Evolutionary conservation across 139 green algal genomes (phyloP).

Genomic region (Chlorella sp.): DNA sequence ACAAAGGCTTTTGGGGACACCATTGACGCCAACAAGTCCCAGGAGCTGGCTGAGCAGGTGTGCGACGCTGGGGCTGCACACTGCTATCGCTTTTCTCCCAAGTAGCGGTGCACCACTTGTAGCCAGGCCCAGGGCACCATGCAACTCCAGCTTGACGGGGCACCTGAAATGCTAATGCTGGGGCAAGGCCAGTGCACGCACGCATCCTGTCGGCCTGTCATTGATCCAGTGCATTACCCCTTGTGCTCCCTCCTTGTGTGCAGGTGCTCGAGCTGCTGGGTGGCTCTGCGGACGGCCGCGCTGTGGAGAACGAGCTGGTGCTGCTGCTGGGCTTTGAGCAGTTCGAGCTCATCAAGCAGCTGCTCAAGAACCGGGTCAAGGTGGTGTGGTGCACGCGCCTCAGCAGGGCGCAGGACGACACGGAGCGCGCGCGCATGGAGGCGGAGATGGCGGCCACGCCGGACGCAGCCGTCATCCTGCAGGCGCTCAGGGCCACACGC

Average conservation of each 20-base stretch:
- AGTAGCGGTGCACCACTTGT: too few relatives aligned
- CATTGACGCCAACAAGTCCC: conserved; percentile 61
- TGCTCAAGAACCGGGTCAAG: conserved; percentile 80
- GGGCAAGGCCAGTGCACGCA: too few relatives aligned
- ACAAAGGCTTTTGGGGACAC: conserved; percentile 50
- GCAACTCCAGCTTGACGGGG: too few relatives aligned
- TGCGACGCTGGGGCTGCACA: too few relatives aligned
- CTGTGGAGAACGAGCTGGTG: conserved; percentile 90
- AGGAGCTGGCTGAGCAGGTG: conserved; percentile 77
- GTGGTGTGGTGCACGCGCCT: conserved; percentile 96
- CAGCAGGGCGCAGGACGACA: conserved; percentile 54
- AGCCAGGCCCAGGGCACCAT: too few relatives aligned
- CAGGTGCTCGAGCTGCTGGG: conserved; percentile 29
- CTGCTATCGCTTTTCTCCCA: too few relatives aligned
- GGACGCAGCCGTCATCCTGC: conserved; percentile 67
- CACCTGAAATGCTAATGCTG: too few relatives aligned
- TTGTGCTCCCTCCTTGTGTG: not conserved
- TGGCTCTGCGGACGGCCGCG: conserved; percentile 35
- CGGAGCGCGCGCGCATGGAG: conserved; percentile 71
- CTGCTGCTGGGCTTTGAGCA: conserved; percentile 88
- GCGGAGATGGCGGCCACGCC: conserved; percentile 50
- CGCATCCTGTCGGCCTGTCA: too few relatives aligned
- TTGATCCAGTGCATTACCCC: too few relatives aligned
- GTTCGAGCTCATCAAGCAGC: conserved; percentile 95
- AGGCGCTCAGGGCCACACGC: conserved; percentile 72